Base-by-base conservation (phyloP, 257 asterid genomes). In the Ophiorrhiza pumila region DNA sequence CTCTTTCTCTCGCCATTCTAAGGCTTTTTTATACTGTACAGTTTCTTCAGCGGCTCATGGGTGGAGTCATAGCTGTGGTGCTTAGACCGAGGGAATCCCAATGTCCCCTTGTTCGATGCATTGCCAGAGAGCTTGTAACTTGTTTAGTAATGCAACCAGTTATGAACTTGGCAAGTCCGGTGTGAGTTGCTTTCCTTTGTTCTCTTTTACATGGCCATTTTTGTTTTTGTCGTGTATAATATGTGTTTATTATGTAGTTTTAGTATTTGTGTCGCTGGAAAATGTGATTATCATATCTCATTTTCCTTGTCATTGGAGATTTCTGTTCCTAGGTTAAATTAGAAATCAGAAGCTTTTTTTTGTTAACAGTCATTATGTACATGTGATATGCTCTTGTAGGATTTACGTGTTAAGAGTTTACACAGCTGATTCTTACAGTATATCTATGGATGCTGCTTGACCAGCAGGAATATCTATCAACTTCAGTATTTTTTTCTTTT, bases 11-110 rank as follows among this genome's bases (percentile, higher is more conserved):
- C 76, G 77, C 42, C 64, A 57, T 70, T 59, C 81, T 85, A 78
- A 87, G 75, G 64, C 76, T 76, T 69, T n/a, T 61, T 62, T 71
- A 4, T 60, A 56, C 57, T 72, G 61, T 31, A 55, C 76, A 95
- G 99, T 91, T 86, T 77, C 96, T 95, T 82, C 99, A 90, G 83
- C 90, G 90, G 87, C 96, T 95, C 80, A 85, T 86, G 88, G 90
- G 96, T 87, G 99, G 96, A 73, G 79, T 95, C 78, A 76, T 95
- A 81, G 97, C 98, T 72, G 84, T 81, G 76, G 97, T 92, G 80
- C 87, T 95, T 78, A 90, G 94, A 81, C 97, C 99, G 45, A 87
- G 96, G 80, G 98, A 95, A 84, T 90, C 92, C 56, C 98, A 95
- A 78, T 84, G 91, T 79, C 97, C 99, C 65, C 80, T 95, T 66